These are phyloP conservation scores for Phytopythium cucurbitacearum DNA, from an alignment of 352 stramenopile species.

Conservation along the genomic window DNA sequence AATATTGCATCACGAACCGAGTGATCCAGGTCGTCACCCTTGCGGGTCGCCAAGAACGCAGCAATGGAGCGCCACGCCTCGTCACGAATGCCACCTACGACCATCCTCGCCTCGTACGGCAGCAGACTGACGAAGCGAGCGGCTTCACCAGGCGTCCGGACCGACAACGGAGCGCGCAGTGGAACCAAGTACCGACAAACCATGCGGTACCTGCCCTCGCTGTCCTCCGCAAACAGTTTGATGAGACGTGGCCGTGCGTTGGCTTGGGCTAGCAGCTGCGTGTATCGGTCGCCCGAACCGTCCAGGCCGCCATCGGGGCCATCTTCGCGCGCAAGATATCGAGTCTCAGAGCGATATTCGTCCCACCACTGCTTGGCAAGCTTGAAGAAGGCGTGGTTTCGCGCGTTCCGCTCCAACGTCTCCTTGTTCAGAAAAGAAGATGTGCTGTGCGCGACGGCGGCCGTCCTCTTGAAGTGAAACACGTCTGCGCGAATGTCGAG, in stretches of 20 bases:
- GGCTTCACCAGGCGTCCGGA: constrained; percentile 76
- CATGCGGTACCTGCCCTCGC: constrained; percentile 79
- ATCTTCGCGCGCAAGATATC: constrained; percentile 6
- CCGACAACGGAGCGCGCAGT: constrained; percentile 35
- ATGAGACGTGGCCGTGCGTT: constrained; percentile 37
- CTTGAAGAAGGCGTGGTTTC: constrained; percentile 69
- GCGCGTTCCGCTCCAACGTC: constrained; percentile 41
- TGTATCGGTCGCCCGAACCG: constrained; percentile 18
- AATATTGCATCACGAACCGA: constrained; percentile 26
- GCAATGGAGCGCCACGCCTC: constrained; percentile 78
- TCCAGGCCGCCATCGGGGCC: constrained; percentile 4
- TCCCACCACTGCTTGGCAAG: constrained; percentile 85
- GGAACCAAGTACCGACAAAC: constrained; percentile 83
- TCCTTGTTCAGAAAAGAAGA: constrained; percentile 52
- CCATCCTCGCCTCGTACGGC: constrained; percentile 46
- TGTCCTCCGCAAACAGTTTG: constrained; percentile 86
- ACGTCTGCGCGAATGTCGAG: constrained; percentile 72
- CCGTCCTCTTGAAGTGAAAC: constrained; percentile 45
- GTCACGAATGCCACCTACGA: constrained; percentile 49
- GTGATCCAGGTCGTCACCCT: constrained; percentile 83
- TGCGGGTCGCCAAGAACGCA: constrained; percentile 64
- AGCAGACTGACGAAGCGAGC: constrained; percentile 83
- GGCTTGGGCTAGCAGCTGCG: constrained; percentile 9
- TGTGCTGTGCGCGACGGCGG: constrained; percentile 38
- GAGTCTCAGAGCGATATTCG: constrained; percentile 48